Base-by-base conservation (phyloP, 2,329 filamentous ascomycete species). In the Neonectria hederae region DNA sequence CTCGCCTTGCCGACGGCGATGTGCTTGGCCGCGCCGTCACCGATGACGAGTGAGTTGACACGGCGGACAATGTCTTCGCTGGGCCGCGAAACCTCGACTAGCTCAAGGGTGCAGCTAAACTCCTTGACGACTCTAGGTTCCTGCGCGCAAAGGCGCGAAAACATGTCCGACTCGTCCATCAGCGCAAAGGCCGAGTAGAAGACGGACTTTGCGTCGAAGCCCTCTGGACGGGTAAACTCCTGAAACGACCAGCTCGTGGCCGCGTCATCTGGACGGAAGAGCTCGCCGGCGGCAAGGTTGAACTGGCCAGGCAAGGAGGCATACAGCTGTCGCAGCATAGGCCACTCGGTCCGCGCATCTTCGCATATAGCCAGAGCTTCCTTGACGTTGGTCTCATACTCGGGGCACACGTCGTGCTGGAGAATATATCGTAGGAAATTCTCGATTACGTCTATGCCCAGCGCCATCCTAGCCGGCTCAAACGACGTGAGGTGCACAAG, bases 351-450 rank as follows among this genome's bases (percentile, higher is more conserved):
- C 3, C 87, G 83, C 1, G 92, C 93, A 14, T 83, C 74, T 21
- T 89, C 84, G 72, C 93, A 97, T 28, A 95, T 76, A 1, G 76
- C 76, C 8, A 90, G 82, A 0, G 94, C 93, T 0, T 84, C 81
- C 17, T 86, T 79, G 62, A 98, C 83, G 67, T 95, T 87, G 0
- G 84, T 81, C 0, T 79, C 82, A 74, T 94, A 92, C 76, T 98
- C 96, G 0, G 92, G 90, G 73, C 94, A 97, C 17, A 97, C 95
- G 40, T 92, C 87, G 74, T 98, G 94, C 65, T 91, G 87, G 10
- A 94, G 83, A 0, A 98, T 83, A 70, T 97, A 99, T 68, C 93
- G 92, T 67, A 97, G 87, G 75, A 98, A 98, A 75, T 96, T 97
- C 64, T 88, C 87, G 43, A 97, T 83, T 0, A 97, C 87, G 35